These are phyloP conservation scores for Platanthera zijinensis DNA, from an alignment of 106 monocot genomes.

Conservation along the genomic window DNA sequence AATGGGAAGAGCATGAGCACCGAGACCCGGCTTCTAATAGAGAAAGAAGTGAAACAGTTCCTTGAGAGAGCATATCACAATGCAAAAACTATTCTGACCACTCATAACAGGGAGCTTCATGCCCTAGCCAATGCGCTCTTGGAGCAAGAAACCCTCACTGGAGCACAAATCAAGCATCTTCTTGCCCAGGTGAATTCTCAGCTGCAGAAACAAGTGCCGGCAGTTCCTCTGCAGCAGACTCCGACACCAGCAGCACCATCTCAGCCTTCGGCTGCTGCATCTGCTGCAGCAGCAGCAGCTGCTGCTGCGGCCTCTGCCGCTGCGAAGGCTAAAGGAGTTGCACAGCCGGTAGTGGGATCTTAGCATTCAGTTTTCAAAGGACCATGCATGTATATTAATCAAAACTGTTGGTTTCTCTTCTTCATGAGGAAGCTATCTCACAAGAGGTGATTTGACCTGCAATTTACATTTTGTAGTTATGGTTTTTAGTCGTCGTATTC, in stretches of 20 bases:
- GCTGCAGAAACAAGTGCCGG: slow-evolving; percentile 36
- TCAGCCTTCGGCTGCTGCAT: slow-evolving; percentile 33
- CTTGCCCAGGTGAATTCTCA: slow-evolving; percentile 41
- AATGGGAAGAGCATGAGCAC: slow-evolving; percentile 98
- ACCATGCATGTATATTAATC: slow-evolving; percentile 18
- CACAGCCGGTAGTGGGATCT: slow-evolving; percentile 72
- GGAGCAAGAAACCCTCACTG: slow-evolving; percentile 81
- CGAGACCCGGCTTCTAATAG: slow-evolving; percentile 78
- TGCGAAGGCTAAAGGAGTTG: slow-evolving; percentile 83
- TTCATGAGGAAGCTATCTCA: background rate
- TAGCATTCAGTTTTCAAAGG: slow-evolving; percentile 12
- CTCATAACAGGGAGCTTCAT: slow-evolving; percentile 73
- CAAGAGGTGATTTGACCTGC: background rate
- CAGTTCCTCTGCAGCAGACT: slow-evolving; percentile 11
- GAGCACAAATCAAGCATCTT: slow-evolving; percentile 77
- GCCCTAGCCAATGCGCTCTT: slow-evolving; percentile 84
- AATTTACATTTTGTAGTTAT: background rate
- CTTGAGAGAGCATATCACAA: slow-evolving; percentile 86
- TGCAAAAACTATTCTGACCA: slow-evolving; percentile 69
- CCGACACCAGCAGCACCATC: slow-evolving; percentile 17
- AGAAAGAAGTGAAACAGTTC: slow-evolving; percentile 79
- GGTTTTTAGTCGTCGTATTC: background rate
- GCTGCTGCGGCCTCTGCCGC: slow-evolving; percentile 68
- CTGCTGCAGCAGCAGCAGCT: slow-evolving; percentile 50
- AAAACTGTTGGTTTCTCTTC: background rate